Evolutionary conservation across 345 rosid genomes (phyloP).

Genomic region (Salix udensis): DNA sequence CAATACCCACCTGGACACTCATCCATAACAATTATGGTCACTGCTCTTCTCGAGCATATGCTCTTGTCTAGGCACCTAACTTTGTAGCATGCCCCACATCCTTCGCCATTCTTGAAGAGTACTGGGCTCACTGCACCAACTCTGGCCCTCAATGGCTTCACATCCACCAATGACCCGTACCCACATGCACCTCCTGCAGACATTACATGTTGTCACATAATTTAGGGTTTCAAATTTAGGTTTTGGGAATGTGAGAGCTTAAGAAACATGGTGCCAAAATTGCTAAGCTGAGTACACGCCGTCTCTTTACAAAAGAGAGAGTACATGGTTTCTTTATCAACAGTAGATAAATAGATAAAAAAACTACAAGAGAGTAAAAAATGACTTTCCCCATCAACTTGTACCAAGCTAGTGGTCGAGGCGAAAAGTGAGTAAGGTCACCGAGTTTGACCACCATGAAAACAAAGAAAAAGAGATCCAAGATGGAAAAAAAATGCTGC

Average conservation of each 20-base stretch:
- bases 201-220: neutral
- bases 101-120: constrained; percentile 81
- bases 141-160: constrained; percentile 74
- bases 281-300: neutral
- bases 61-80: constrained; percentile 67
- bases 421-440: neutral
- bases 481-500: neutral
- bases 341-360: too few relatives aligned
- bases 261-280: neutral
- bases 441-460: constrained; percentile 2
- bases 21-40: constrained; percentile 87
- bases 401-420: neutral
- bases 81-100: constrained; percentile 93
- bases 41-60: constrained; percentile 75
- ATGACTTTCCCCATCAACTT: neutral
- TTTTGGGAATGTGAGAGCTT: neutral
- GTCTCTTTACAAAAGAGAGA: neutral
- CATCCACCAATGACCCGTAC: constrained; percentile 82
- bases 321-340: neutral
- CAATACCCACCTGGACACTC: constrained; percentile 79
- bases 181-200: constrained; percentile 93
- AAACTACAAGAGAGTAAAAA: too few relatives aligned
- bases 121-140: constrained; percentile 89
- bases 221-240: neutral
- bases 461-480: neutral